Evolutionary conservation across 352 stramenopile genomes (phyloP), one percentile per base, ranked within the genome.

Genomic region (Phytophthora aleatoria): DNA sequence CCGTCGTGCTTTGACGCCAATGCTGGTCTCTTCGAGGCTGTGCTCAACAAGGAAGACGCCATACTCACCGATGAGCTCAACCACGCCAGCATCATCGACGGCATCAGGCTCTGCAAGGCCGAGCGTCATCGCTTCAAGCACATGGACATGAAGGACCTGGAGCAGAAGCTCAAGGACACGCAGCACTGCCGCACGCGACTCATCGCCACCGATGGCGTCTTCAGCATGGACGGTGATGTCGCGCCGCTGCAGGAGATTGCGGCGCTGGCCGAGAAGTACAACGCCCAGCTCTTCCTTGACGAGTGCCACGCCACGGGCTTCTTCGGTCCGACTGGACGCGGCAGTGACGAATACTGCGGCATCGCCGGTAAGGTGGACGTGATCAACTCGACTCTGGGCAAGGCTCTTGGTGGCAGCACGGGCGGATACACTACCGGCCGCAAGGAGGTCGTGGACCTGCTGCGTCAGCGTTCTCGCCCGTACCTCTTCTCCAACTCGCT

Each of bases 401-500:
- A 98, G 76, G 94, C 92, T 31, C 79, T 98, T 3, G 94, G 94
- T 12, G 94, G 94, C 42, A 92, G 88, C 69, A 98, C 93, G 0
- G 94, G 94, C 16, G 94, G 94, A 36, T 98, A 98, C 87, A 98
- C 92, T 1, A 96, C 86, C 1, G 92, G 85, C 7, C 77, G 84
- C 48, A 82, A 97, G 73, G 88, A 96, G 48, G 71, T 98, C 33
- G 86, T 98, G n/a, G 92, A 98, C 58, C 72, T 98, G 24, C 61
- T 98, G 45, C 87, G 91, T 47, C 92, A 98, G 66, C 90, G 90
- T 41, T 85, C 90, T 48, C 85, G 94, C 9, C 94, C 94, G 42
- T 98, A 98, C 78, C 72, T 98, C 15, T 98, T 98, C 69, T 97
- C 86, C 41, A 98, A 98, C 79, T 96, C 94, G 49, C 71, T 98